These are phyloP conservation scores for Leccinum rimulosum DNA, from an alignment of 768 basidiomycete species.

Conservation along the genomic window DNA sequence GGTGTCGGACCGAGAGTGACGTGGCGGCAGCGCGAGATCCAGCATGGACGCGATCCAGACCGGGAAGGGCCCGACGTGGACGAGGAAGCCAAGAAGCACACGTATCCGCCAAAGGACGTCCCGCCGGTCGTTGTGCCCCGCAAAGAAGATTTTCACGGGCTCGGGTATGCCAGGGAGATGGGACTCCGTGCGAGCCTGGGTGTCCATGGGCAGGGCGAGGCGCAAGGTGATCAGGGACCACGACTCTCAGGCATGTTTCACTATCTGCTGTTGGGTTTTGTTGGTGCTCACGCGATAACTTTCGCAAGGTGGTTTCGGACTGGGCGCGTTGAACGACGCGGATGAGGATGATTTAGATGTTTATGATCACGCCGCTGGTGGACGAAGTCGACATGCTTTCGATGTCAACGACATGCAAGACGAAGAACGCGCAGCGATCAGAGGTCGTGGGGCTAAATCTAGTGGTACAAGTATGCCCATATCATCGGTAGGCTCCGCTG, in stretches of 20 bases:
- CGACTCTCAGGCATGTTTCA: conserved; percentile 51
- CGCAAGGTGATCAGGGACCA: conserved; percentile 40
- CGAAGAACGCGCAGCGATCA: conserved; percentile 51
- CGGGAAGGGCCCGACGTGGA: conserved; percentile 51
- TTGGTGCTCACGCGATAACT: conserved; percentile 1
- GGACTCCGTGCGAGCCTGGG: conserved; percentile 61
- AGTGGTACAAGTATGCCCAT: not conserved
- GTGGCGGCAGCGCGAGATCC: conserved; percentile 66
- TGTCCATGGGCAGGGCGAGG: conserved; percentile 17
- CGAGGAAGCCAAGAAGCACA: conserved; percentile 83
- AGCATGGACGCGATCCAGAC: conserved; percentile 52
- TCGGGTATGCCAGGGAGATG: conserved; percentile 74
- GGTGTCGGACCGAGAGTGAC: conserved; percentile 91
- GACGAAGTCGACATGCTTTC: conserved; percentile 57
- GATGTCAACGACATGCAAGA: conserved; percentile 65
- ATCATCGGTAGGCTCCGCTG: conserved; percentile 12
- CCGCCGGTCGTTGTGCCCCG: conserved; percentile 56
- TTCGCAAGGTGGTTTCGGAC: conserved; percentile 73
- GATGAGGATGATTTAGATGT: conserved; percentile 91
- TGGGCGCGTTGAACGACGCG: conserved; percentile 89
- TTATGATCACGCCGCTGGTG: conserved; percentile 52
- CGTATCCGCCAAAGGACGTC: conserved; percentile 81
- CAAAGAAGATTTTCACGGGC: conserved; percentile 77
- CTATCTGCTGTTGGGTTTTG: not conserved
- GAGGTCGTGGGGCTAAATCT: conserved; percentile 26